Evolutionary conservation across 306 rosid genomes (phyloP).

Genomic region (Geum urbanum): DNA sequence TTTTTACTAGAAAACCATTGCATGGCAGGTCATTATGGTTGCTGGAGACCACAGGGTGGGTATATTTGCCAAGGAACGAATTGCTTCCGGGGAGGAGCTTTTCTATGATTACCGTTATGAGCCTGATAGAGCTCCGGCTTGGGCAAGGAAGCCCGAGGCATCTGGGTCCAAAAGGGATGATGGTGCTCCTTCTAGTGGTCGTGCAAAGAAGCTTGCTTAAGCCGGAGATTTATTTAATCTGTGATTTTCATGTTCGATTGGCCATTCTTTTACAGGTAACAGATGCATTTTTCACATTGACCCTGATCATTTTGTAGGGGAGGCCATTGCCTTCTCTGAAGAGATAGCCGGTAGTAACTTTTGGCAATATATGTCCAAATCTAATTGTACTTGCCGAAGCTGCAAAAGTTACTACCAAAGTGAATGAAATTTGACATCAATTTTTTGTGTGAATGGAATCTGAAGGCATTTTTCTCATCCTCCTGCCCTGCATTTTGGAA

Average conservation of each 20-base stretch:
- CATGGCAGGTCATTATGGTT: constrained; percentile 90
- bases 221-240: constrained; percentile 23
- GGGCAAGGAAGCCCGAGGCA: constrained; percentile 95
- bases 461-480: neutral
- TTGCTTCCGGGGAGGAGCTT: constrained; percentile 91
- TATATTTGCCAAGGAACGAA: constrained; percentile 95
- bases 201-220: constrained; percentile 94
- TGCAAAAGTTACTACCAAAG: constrained; percentile 13
- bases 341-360: constrained; percentile 26
- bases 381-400: constrained; percentile 29
- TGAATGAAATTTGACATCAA: constrained; percentile 23
- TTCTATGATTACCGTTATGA: constrained; percentile 96
- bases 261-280: constrained; percentile 55
- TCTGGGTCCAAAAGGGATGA: constrained; percentile 83
- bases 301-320: constrained; percentile 44
- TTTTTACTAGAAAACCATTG: neutral
- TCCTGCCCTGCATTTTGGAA: no score
- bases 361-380: constrained; percentile 38
- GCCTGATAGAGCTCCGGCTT: constrained; percentile 95
- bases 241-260: constrained; percentile 29
- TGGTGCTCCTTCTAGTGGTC: constrained; percentile 85
- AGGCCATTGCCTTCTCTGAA: constrained; percentile 45
- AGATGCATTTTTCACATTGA: constrained; percentile 45
- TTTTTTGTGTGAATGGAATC: constrained; percentile 13
- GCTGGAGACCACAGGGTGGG: constrained; percentile 99